Evolutionary conservation across 768 basidiomycete genomes (phyloP).

Genomic region (Tricholoma terreum): DNA sequence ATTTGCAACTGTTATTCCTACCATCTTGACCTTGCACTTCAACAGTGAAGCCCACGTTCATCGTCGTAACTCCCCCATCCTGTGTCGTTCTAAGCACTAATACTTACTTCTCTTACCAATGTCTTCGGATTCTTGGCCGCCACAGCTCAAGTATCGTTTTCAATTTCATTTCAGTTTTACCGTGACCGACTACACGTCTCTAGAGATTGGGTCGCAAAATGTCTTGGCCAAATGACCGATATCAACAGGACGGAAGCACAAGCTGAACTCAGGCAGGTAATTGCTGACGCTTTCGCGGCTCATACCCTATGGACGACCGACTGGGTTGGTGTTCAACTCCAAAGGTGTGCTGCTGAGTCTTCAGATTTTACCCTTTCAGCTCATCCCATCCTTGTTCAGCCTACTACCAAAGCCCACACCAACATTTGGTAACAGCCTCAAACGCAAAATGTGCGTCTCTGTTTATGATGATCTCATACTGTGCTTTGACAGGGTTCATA

Average conservation of each 20-base stretch:
- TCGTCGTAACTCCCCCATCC: background rate
- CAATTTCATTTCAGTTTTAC: background rate
- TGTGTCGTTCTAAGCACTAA: background rate
- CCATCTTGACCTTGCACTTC: background rate
- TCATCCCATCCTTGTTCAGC: slow-evolving; percentile 13
- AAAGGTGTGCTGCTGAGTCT: slow-evolving; percentile 68
- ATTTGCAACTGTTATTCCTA: background rate
- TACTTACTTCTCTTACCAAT: slow-evolving; percentile 30
- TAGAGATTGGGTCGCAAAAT: slow-evolving; percentile 95
- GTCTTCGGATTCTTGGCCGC: slow-evolving; percentile 81
- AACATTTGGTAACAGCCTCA: slow-evolving; percentile 45
- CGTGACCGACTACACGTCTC: slow-evolving; percentile 14
- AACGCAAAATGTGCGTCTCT: slow-evolving; percentile 64
- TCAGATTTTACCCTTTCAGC: slow-evolving; percentile 2
- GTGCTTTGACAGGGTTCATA: slow-evolving; percentile 1
- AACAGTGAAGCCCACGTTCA: background rate
- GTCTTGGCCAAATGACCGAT: slow-evolving; percentile 88
- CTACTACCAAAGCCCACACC: slow-evolving; percentile 59
- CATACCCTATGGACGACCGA: slow-evolving; percentile 91
- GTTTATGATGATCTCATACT: background rate
- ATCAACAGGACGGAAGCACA: slow-evolving; percentile 85
- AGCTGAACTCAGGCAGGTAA: slow-evolving; percentile 93
- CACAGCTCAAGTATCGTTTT: slow-evolving; percentile 60
- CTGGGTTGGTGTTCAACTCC: slow-evolving; percentile 84
- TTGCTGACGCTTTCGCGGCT: slow-evolving; percentile 85